Conservation (phyloP, 257 asterid species). For the Penstemon barbatus region DNA sequence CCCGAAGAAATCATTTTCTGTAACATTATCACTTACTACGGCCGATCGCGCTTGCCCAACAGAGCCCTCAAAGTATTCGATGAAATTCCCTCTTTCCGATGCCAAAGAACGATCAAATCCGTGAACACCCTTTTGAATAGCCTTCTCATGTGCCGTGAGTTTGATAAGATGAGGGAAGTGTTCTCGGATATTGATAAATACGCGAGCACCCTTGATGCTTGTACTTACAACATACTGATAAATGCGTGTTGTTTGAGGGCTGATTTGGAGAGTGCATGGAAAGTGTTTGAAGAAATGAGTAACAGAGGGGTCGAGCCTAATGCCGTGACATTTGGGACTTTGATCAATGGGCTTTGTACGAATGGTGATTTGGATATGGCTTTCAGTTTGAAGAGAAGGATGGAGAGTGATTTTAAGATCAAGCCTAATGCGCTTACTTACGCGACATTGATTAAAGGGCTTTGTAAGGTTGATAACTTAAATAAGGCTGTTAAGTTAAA, state of each 20-base stretch:
- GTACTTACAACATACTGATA: conserved; percentile 65
- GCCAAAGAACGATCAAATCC: conserved; percentile 60
- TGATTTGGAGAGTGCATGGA: conserved; percentile 45
- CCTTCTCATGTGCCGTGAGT: conserved; percentile 50
- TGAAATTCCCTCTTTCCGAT: conserved; percentile 58
- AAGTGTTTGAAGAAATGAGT: conserved; percentile 65
- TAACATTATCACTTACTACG: conserved; percentile 57
- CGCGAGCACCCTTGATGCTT: conserved; percentile 49
- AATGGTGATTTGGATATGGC: conserved; percentile 44
- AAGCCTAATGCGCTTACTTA: conserved; percentile 54
- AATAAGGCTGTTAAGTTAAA: conserved; percentile 50
- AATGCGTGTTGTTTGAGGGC: conserved; percentile 43
- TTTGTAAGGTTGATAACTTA: conserved; percentile 43
- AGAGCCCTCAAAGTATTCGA: conserved; percentile 58
- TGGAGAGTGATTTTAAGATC: conserved; percentile 56
- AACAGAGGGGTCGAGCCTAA: conserved; percentile 53
- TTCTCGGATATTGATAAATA: conserved; percentile 37
- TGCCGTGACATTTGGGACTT: conserved; percentile 69
- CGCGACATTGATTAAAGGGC: conserved; percentile 65
- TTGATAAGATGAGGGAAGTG: conserved; percentile 48
- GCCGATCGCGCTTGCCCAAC: conserved; percentile 56
- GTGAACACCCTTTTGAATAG: conserved; percentile 60
- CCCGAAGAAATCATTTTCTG: conserved; percentile 70
- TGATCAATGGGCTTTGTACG: conserved; percentile 58
- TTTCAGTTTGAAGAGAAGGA: conserved; percentile 48